phyloP scores from a whole-genome alignment of 2,329 filamentous ascomycete genomes.

The Aspergillus carbonarius region DNA sequence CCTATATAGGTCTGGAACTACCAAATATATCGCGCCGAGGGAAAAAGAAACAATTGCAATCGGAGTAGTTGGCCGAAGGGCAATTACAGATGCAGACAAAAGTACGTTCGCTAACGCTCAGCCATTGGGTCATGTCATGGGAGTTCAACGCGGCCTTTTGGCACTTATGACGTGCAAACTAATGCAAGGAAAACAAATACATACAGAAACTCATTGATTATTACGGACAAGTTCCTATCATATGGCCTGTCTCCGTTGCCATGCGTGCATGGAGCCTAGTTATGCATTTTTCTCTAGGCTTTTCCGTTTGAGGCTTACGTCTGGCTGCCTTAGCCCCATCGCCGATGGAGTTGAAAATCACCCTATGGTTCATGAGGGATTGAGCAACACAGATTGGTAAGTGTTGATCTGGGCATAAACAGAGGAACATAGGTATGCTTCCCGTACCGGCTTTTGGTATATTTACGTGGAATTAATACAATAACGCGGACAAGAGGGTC shows the following conservation, averaged over 20 bases:
- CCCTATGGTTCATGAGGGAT: not conserved
- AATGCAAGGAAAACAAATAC: conserved; percentile 29
- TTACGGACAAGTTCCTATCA: conserved; percentile 13
- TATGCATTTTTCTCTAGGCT: not conserved
- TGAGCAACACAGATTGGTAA: not conserved
- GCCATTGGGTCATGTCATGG: conserved; percentile 10
- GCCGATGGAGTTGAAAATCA: not conserved
- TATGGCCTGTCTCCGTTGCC: conserved; percentile 12
- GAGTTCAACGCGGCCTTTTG: conserved; percentile 15
- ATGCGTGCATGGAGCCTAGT: conserved; percentile 8
- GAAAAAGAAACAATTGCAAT: conserved; percentile 1
- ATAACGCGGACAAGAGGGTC: too few relatives aligned
- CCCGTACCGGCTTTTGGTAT: not conserved
- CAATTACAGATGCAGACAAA: conserved; percentile 10
- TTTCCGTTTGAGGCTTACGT: not conserved
- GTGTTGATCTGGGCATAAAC: not conserved
- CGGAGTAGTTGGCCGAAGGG: conserved; percentile 3
- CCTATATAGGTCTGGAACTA: conserved; percentile 5
- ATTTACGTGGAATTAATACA: not conserved
- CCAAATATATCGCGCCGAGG: conserved; percentile 18
- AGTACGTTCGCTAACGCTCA: conserved; percentile 17
- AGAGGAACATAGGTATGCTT: not conserved
- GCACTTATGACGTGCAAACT: conserved; percentile 20
- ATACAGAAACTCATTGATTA: conserved; percentile 13
- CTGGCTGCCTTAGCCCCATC: conserved; percentile 2